Percentiles rank a stretch among this genome's conserved stretches.
phyloP scores from a whole-genome alignment of 2,329 filamentous ascomycete genomes.

The Bipolaris cookei region DNA sequence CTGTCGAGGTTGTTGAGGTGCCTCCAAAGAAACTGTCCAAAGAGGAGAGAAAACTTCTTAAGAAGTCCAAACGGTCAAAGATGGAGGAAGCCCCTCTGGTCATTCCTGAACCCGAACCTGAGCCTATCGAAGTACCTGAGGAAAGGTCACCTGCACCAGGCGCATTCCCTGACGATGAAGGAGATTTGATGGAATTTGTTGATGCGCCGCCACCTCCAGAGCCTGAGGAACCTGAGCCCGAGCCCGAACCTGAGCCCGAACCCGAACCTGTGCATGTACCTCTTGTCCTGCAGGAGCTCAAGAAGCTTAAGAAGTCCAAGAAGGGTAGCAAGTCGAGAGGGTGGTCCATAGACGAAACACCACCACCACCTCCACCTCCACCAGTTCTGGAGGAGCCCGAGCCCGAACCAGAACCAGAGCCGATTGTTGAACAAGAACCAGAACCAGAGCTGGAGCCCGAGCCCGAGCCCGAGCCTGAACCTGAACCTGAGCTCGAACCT shows the following conservation, averaged over 20 bases:
- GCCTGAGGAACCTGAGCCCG: slow-evolving; percentile 33
- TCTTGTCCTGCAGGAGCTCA: slow-evolving; percentile 27
- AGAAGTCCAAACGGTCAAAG: slow-evolving; percentile 40
- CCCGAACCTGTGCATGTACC: slow-evolving; percentile 13
- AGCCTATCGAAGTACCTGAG: slow-evolving; percentile 38
- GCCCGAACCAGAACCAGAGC: slow-evolving; percentile 30
- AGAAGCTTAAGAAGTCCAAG: slow-evolving; percentile 34
- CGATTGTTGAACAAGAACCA: slow-evolving; percentile 40
- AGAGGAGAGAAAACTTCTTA: slow-evolving; percentile 19
- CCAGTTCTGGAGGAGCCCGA: slow-evolving; percentile 28
- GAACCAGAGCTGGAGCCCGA: slow-evolving; percentile 39
- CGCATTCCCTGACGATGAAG: slow-evolving; percentile 56
- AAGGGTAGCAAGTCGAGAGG: slow-evolving; percentile 60
- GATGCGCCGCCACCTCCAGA: slow-evolving; percentile 13
- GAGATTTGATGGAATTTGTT: slow-evolving; percentile 42
- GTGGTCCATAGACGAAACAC: slow-evolving; percentile 55
- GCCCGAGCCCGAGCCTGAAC: slow-evolving; percentile 39
- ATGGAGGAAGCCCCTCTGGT: slow-evolving; percentile 27
- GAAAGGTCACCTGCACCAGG: slow-evolving; percentile 53
- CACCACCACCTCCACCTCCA: slow-evolving; percentile 35
- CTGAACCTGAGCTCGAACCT: neutral
- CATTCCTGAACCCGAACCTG: slow-evolving; percentile 43
- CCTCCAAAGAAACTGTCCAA: slow-evolving; percentile 43
- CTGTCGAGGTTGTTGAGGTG: slow-evolving; percentile 38
- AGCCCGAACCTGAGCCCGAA: slow-evolving; percentile 39